Percentiles rank a stretch among this genome's conserved stretches.
These are phyloP conservation scores for Zymoseptoria tritici DNA, from an alignment of 2,329 filamentous ascomycete species.

Conservation along the genomic window DNA sequence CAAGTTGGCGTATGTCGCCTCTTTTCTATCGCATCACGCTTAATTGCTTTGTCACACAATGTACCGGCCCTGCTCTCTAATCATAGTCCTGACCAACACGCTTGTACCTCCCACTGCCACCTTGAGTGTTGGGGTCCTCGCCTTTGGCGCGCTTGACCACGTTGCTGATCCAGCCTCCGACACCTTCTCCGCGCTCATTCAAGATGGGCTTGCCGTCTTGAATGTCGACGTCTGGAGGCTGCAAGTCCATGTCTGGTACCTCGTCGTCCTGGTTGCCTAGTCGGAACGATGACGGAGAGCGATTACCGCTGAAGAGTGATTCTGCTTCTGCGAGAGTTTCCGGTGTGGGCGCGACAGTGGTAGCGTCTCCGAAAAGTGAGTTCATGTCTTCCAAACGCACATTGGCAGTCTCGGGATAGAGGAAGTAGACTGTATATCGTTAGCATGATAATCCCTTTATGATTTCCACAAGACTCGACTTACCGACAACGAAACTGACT, in stretches of 20 bases:
- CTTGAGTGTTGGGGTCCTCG: constrained; percentile 27
- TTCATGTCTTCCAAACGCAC: constrained; percentile 97
- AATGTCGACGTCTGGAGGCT: constrained; percentile 59
- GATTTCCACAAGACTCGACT: constrained; percentile 33
- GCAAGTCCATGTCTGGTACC: constrained; percentile 75
- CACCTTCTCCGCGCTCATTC: constrained; percentile 43
- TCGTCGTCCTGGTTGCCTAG: constrained; percentile 51
- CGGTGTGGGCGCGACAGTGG: constrained; percentile 73
- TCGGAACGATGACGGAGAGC: constrained; percentile 74
- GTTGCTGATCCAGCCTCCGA: constrained; percentile 63
- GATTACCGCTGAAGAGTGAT: constrained; percentile 63
- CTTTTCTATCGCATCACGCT: neutral
- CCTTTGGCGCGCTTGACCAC: constrained; percentile 52
- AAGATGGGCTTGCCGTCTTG: constrained; percentile 44
- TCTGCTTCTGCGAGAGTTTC: constrained; percentile 69
- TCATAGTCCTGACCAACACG: constrained; percentile 39
- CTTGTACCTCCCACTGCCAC: constrained; percentile 38
- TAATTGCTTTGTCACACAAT: constrained; percentile 2
- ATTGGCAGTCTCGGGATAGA: constrained; percentile 95
- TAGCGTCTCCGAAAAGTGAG: constrained; percentile 84
- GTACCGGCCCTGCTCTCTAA: constrained; percentile 2
- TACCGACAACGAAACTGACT: constrained; percentile 90
- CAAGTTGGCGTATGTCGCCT: neutral
- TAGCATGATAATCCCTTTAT: constrained; percentile 1
- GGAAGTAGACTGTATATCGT: constrained; percentile 69